phyloP scores from a whole-genome alignment of 345 rosid genomes.

The Acer saccharum region DNA sequence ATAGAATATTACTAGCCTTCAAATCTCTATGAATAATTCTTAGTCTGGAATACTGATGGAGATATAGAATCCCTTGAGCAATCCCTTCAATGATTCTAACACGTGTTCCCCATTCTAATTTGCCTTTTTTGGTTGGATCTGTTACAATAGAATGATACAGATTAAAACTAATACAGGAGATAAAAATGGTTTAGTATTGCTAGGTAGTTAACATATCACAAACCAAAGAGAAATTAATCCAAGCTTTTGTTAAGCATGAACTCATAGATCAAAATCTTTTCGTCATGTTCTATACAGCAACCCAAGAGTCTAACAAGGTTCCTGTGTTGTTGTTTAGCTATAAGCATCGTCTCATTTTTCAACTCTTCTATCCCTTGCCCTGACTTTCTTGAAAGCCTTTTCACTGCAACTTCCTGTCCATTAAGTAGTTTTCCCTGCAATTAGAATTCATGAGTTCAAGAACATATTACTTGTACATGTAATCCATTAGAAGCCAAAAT shows the following conservation, averaged over 20 bases:
- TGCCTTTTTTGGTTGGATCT: constrained; percentile 10
- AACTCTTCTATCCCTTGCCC: constrained; percentile 43
- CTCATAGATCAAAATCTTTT: constrained; percentile 39
- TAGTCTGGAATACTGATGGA: constrained; percentile 18
- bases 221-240: constrained; percentile 39
- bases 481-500: background rate
- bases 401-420: constrained; percentile 43
- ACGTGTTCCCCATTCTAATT: constrained; percentile 22
- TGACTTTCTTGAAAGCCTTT: constrained; percentile 37
- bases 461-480: too few species aligned
- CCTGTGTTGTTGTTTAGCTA: constrained; percentile 40
- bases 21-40: constrained; percentile 17
- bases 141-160: background rate
- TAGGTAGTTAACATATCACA: too few species aligned
- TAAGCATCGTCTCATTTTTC: constrained; percentile 34
- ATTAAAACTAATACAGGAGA: background rate
- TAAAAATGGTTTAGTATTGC: too few species aligned
- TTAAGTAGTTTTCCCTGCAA: constrained; percentile 29
- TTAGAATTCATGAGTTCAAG: background rate
- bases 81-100: constrained; percentile 24
- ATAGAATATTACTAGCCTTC: constrained; percentile 7
- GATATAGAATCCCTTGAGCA: constrained; percentile 20
- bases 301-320: constrained; percentile 44
- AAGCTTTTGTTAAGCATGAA: constrained; percentile 49
- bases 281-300: constrained; percentile 38